Base-by-base conservation (phyloP, 345 rosid species). In the Gossypium sturtianum region DNA sequence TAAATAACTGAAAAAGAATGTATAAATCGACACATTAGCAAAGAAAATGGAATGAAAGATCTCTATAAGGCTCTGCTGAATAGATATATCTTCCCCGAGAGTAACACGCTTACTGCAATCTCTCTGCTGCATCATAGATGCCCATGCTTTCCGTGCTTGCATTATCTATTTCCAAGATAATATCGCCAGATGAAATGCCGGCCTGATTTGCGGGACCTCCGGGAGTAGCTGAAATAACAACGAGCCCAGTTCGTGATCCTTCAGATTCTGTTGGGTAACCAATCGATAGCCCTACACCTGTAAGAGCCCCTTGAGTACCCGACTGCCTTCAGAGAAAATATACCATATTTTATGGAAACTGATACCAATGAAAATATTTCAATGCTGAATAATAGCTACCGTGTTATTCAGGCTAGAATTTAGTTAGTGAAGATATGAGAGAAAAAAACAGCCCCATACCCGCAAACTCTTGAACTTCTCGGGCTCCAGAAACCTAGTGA, bases 121-220 rank as follows among this genome's bases (percentile, higher is more conserved):
- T 86, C 78, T 84, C 89, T 34, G 98, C 98, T 77, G 97, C 97
- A 79, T 94, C 98, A 70, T 94, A 94, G 72, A 94, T 92, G 57
- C 88, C 87, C 83, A 94, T 84, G 79, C 76, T 81, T 71, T 89
- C 89, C 9, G 98, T 89, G 51, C 85, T 86, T 66, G 82, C 77
- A 54, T 88, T 76, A 84, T 88, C 87, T 72, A 92, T 92, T 11
- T 86, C 88, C 70, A 89, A 80, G 77, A 94, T 87, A 75, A 94
- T 66, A 83, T 94, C 98, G 15, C 97, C 97, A 1, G 97, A 80
- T 66, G 78, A 77, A 72, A 94, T 74, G 75, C 97, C 98, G 64
- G 97, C 95, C 66, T 85, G 90, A 65, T 82, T 69, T 58, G 98
- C 98, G 53, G 98, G 98, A 80, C 98, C 97, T 49, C 94, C 97